Evolutionary conservation across 2,329 filamentous ascomycete species (phyloP), one percentile per base, ranked within the genome.

Genomic region (Neodidymelliopsis sp.): DNA sequence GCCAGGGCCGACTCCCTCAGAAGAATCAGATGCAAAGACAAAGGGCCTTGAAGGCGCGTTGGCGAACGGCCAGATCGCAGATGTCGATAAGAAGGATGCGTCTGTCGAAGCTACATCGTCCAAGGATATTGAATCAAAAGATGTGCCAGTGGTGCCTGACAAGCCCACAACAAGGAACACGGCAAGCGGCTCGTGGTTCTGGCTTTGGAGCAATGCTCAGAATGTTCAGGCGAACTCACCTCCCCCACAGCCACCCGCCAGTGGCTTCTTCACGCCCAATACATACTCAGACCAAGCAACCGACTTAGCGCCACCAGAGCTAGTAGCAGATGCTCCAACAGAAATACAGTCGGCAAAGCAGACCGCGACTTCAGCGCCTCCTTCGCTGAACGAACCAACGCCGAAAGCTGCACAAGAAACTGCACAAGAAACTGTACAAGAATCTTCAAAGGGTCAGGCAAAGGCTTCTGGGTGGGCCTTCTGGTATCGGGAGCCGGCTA

Each of bases 391-490:
- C n/a, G n/a, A n/a, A n/a, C n/a, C n/a, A n/a, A 12, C 40, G 12
- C 6, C 51, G 12, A 30, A 42, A 6, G 48, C 46, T 4, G 20
- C 20, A 10, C 25, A 43, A 4, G 54, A 56, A 7, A 29, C 47
- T 4, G 42, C 53, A n/a, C 52, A 44, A 8, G 43, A 62, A 16
- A 36, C 35, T 16, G 15, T 34, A 16, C 37, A 43, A 15, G 30
- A 49, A 11, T 54, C 37, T 6, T 3, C 59, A 2, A 71, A 74
- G 1, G 72, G 75, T 5, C 75, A 81, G 54, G 63, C 71, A 63
- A 80, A 58, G 60, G 74, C 54, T 69, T 88, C 88, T 0, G 89
- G 86, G 0, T 93, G 89, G 89, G 89, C 87, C 0, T 92, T 93
- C 58, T 93, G 89, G 89, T 90, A 86, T 11, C 83, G 80, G 34